Conservation (phyloP, 208 protist species). For the Balamuthia mandrillaris region DNA sequence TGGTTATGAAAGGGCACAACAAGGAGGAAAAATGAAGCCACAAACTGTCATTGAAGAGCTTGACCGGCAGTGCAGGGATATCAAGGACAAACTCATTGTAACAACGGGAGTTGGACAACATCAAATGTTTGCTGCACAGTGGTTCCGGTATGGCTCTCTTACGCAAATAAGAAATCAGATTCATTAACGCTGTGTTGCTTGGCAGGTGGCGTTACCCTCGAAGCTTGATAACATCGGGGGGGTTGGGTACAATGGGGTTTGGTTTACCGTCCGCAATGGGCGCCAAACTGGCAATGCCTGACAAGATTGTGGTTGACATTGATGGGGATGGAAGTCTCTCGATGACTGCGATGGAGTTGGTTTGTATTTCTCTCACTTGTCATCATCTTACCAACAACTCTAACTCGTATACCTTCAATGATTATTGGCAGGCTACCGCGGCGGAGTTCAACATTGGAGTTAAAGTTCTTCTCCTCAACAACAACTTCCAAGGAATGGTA, state of each 20-base stretch:
- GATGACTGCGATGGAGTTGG: conserved; percentile 67
- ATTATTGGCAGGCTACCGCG: conserved; percentile 36
- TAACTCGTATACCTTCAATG: no score
- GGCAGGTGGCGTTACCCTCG: conserved; percentile 45
- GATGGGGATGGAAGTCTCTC: conserved; percentile 68
- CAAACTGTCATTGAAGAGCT: no score
- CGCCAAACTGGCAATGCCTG: conserved; percentile 60
- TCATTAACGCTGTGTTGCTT: not conserved
- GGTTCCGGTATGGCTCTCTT: conserved; percentile 33
- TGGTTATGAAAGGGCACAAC: conserved; percentile 55
- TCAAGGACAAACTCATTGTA: conserved; percentile 43
- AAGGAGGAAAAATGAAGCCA: no score
- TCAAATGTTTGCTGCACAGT: conserved; percentile 68
- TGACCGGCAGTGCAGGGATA: not conserved
- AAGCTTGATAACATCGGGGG: conserved; percentile 58
- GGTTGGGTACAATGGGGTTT: conserved; percentile 70
- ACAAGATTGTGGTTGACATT: conserved; percentile 65
- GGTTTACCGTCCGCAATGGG: conserved; percentile 69
- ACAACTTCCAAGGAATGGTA: conserved; percentile 62
- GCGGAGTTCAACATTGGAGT: conserved; percentile 62
- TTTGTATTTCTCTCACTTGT: conserved; percentile 13
- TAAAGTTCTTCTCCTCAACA: conserved; percentile 61
- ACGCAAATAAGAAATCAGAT: not conserved
- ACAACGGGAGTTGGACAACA: conserved; percentile 73
- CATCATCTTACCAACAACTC: no score